Conservation (phyloP, 2,329 filamentous ascomycete species). For the Aspergillus calidoustus region DNA sequence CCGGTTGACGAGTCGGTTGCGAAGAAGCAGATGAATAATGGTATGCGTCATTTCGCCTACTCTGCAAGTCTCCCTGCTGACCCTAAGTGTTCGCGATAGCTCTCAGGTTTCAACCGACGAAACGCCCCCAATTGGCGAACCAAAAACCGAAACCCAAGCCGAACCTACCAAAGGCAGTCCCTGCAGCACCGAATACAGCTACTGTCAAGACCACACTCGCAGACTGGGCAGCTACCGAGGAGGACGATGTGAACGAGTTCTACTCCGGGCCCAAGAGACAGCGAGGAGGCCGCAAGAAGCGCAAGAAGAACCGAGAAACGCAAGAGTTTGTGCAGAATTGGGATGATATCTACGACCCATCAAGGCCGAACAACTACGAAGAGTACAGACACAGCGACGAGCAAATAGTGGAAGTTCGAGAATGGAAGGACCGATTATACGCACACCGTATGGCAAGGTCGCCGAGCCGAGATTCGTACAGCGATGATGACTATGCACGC, state of each 20-base stretch:
- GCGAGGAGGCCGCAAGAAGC: constrained; percentile 77
- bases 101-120: constrained; percentile 85
- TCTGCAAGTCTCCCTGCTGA: not conserved
- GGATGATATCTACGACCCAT: constrained; percentile 89
- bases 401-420: constrained; percentile 75
- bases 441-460: constrained; percentile 64
- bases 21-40: constrained; percentile 69
- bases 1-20: constrained; percentile 55
- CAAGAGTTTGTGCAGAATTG: constrained; percentile 69
- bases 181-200: constrained; percentile 46
- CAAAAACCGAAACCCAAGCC: constrained; percentile 68
- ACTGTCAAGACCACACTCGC: constrained; percentile 71
- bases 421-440: constrained; percentile 85
- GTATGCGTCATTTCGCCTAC: constrained; percentile 52
- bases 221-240: constrained; percentile 81
- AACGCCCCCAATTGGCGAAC: constrained; percentile 69
- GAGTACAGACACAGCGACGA: constrained; percentile 86
- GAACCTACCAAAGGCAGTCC: constrained; percentile 56
- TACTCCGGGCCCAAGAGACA: constrained; percentile 71
- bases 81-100: constrained; percentile 52
- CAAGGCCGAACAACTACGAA: constrained; percentile 79
- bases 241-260: constrained; percentile 73
- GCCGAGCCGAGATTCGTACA: constrained; percentile 52
- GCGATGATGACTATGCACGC: constrained; percentile 54
- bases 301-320: constrained; percentile 72